phyloP scores from a whole-genome alignment of 2,329 filamentous ascomycete species.

The Exophiala sideris region DNA sequence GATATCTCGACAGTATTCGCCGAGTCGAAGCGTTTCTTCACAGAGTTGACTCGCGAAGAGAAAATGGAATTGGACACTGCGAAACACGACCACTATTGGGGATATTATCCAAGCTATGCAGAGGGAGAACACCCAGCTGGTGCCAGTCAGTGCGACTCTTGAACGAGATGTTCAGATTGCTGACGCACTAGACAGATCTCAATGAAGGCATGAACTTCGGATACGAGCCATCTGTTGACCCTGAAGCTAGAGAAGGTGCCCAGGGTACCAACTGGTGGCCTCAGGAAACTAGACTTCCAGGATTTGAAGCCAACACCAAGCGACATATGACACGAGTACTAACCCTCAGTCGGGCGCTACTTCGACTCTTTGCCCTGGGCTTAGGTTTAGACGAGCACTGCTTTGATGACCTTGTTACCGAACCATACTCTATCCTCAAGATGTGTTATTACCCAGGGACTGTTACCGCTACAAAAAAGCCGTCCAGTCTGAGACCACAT shows the following conservation, averaged over 20 bases:
- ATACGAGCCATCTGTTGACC: slow-evolving; percentile 16
- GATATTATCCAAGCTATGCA: slow-evolving; percentile 19
- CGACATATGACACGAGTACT: slow-evolving; percentile 32
- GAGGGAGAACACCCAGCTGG: slow-evolving; percentile 12
- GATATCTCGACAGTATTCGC: slow-evolving; percentile 30
- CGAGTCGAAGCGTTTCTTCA: slow-evolving; percentile 16
- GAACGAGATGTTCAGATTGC: not conserved
- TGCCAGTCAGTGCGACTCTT: slow-evolving; percentile 8
- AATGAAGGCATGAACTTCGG: slow-evolving; percentile 22
- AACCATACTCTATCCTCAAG: slow-evolving; percentile 47
- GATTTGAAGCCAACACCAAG: slow-evolving; percentile 10
- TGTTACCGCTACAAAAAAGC: slow-evolving; percentile 26
- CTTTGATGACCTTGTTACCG: slow-evolving; percentile 53
- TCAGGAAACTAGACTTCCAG: slow-evolving; percentile 13
- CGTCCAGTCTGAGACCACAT: slow-evolving; percentile 34
- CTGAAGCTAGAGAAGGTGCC: slow-evolving; percentile 5
- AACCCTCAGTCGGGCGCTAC: slow-evolving; percentile 49
- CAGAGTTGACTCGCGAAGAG: slow-evolving; percentile 16
- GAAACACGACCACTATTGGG: slow-evolving; percentile 20
- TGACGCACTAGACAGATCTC: slow-evolving; percentile 6
- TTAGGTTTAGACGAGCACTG: slow-evolving; percentile 53
- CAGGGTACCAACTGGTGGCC: slow-evolving; percentile 21
- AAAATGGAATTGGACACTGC: slow-evolving; percentile 21
- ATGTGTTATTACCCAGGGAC: slow-evolving; percentile 47
- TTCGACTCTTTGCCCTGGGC: slow-evolving; percentile 54